Conservation (phyloP, 495 filamentous ascomycete species). For the Aspergillus cristatus region DNA sequence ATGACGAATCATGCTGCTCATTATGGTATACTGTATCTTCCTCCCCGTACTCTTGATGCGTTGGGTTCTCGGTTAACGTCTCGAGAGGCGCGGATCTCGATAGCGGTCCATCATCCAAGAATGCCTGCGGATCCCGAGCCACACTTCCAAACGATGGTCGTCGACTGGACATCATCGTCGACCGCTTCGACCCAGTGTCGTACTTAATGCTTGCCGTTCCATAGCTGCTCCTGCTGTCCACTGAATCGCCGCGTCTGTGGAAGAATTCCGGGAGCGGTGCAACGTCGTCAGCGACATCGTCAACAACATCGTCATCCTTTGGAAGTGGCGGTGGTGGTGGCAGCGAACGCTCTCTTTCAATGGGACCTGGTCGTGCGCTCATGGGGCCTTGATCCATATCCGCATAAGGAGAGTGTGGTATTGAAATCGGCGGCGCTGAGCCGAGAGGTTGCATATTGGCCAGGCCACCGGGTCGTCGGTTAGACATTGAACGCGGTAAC, state of each 20-base stretch:
- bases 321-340: constrained; percentile 26
- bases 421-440: constrained; percentile 14
- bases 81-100: constrained; percentile 22
- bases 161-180: constrained; percentile 24
- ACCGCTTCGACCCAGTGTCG: constrained; percentile 18
- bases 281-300: no score
- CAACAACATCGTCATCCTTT: no score
- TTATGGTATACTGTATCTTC: no score
- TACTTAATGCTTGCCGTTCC: constrained; percentile 36
- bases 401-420: constrained; percentile 7
- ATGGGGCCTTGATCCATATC: not conserved
- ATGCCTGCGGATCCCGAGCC: constrained; percentile 21
- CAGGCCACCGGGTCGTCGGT: constrained; percentile 14
- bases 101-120: constrained; percentile 30
- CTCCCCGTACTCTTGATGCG: no score
- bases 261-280: constrained; percentile 1
- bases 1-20: not conserved
- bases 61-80: no score
- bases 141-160: constrained; percentile 33
- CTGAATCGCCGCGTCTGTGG: constrained; percentile 25
- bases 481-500: constrained; percentile 32
- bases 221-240: constrained; percentile 38
- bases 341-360: not conserved
- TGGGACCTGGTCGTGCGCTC: no score
- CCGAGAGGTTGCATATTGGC: constrained; percentile 2